Base-by-base conservation (phyloP, 2,329 filamentous ascomycete genomes). In the Mariannaea elegans region DNA sequence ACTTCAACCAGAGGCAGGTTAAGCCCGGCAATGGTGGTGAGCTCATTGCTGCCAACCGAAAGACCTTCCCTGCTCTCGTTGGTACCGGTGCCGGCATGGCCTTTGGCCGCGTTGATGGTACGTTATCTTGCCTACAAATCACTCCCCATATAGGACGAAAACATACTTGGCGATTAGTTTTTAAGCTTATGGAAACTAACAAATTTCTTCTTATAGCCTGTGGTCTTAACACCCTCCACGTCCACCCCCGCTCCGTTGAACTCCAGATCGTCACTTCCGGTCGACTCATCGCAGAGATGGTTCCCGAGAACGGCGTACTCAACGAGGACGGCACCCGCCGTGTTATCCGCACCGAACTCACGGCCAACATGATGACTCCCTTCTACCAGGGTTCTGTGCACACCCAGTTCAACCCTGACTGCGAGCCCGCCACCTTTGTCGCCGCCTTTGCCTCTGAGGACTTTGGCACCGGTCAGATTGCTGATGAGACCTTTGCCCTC, bases 221-320 rank as follows among this genome's bases (percentile, higher is more conserved):
- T 67, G 84, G 81, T 58, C 82, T 87, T 73, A 85, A 84, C 77
- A 85, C 81, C 7, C 82, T 83, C 16, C 84, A 86, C 75, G 77
- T 82, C 3, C 84, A 86, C 72, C 82, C 82, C 47, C 82, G 84
- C 39, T 79, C 81, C 29, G 77, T 80, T 29, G 83, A 86, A 75
- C 79, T 86, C 50, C 81, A 83, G 62, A 75, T 84, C 70, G 78
- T 85, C 65, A 78, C 80, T 44, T 65, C 79, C 38, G 84, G 84
- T 53, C 75, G 72, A 19, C 72, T 86, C 62, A 75, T 82, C 54
- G 80, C 81, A 41, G 81, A 83, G 66, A 84, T 85, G 78, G 74
- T 82, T 2, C 77, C 82, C 16, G 84, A 85, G 73, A 84, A 84
- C 71, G 80, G 80, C 36, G 81, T 82, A 47, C 63, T 75, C 23